phyloP scores from a whole-genome alignment of 441 rosid species.

The Syzygium syzygioides region DNA sequence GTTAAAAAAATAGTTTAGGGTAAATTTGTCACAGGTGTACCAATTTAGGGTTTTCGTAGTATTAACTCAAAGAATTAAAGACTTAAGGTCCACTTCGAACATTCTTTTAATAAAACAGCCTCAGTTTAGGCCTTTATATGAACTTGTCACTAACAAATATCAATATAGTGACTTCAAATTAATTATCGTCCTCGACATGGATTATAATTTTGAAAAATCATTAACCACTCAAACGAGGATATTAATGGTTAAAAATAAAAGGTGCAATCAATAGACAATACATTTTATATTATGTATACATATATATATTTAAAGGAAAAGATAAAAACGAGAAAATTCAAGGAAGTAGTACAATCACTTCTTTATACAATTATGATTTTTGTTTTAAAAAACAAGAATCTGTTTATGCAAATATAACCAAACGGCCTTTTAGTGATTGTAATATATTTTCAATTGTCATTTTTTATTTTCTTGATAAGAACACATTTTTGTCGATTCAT shows the following conservation, averaged over 20 bases:
- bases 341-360: neutral
- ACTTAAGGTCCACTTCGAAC: neutral
- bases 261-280: neutral
- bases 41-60: too few relatives aligned
- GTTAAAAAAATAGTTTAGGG: too few relatives aligned
- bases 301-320: neutral
- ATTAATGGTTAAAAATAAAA: neutral
- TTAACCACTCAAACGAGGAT: neutral
- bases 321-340: neutral
- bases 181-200: neutral
- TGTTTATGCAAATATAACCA: neutral
- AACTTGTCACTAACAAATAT: neutral
- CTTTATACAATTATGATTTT: neutral
- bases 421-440: neutral
- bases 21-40: too few relatives aligned
- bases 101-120: neutral
- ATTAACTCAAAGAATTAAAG: neutral
- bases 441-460: neutral
- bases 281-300: neutral
- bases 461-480: neutral
- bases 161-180: neutral
- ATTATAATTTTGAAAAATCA: neutral
- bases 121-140: neutral
- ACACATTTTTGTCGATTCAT: neutral
- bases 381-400: neutral